Evolutionary conservation across 176 grass and related monocot species (phyloP), one percentile per base, ranked within the genome.

Genomic region (Calamus simplicifolius): DNA sequence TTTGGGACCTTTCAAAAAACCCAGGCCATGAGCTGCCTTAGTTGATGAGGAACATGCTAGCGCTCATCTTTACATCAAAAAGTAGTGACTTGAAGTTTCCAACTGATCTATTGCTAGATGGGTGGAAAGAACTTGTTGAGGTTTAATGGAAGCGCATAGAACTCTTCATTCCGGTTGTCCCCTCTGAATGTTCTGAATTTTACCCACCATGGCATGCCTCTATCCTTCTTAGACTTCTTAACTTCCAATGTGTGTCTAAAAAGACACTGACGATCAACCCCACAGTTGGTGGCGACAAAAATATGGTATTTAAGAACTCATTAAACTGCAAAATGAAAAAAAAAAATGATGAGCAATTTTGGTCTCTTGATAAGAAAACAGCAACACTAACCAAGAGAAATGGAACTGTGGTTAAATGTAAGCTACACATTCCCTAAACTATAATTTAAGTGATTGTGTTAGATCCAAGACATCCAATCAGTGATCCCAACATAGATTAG

Each of bases 121-220:
- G 87, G 84, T 8, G 87, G 84, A 53, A 98, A 85, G 66, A 92
- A 98, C 48, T 87, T 76, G 31, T 87, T 87, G 61, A 98, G 87
- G 63, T 98, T 92, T 73, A 98, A 98, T 16, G 93, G 93, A 69
- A 98, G 63, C 5, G 83, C 85, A 35, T 98, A 98, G 67, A 98
- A 98, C 71, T 98, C 93, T 50, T 91, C 79, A 0, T 92, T 98
- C 27, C 87, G 80, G 56, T 78, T 88, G 56, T 98, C 93, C 0
- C 93, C 93, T 57, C 81, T 51, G 67, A 80, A 92, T 16, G 93
- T 98, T 54, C 93, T 64, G 71, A 98, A 98, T 0, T 80, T 77
- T 0, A 70, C 75, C 93, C 93, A 98, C 93, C 93, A 98, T 2
- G 81, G 69, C 93, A 98, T 98, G 18, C 93, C 93, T 7, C 93